Percentiles rank a stretch among this genome's conserved stretches.
phyloP scores from a whole-genome alignment of 176 grass and related monocot genomes.

The Lolium multiflorum region DNA sequence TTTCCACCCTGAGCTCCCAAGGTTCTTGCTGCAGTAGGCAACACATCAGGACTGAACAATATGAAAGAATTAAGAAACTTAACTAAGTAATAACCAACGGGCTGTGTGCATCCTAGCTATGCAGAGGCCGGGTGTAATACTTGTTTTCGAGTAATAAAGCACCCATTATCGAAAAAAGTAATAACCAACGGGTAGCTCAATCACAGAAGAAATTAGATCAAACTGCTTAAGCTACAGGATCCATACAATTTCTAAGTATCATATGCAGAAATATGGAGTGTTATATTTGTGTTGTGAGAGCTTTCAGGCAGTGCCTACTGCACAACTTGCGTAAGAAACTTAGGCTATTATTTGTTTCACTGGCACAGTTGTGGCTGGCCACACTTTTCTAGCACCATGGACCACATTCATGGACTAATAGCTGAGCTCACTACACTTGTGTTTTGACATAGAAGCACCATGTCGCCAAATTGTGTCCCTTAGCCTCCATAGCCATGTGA shows the following conservation, averaged over 20 bases:
- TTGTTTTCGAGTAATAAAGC: too few relatives aligned
- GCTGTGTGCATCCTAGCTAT: too few relatives aligned
- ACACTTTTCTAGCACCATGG: conserved; percentile 19
- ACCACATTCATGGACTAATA: neutral
- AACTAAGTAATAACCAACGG: too few relatives aligned
- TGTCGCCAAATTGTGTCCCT: neutral
- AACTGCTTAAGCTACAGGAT: conserved; percentile 20
- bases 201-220: conserved; percentile 9
- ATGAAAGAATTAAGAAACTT: conserved; percentile 30
- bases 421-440: neutral
- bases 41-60: conserved; percentile 10
- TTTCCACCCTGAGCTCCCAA: conserved; percentile 54
- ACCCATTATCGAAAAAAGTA: too few relatives aligned
- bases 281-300: conserved; percentile 11
- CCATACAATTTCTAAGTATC: conserved; percentile 15
- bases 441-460: conserved; percentile 15
- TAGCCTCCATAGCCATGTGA: neutral
- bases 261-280: neutral
- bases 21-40: conserved; percentile 60
- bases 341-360: conserved; percentile 15
- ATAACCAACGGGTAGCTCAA: conserved; percentile 5
- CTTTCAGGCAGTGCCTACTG: conserved; percentile 11
- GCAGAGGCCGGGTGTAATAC: too few relatives aligned
- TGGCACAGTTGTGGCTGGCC: neutral
- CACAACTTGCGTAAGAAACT: conserved; percentile 10